Base-by-base conservation (phyloP, 2,329 filamentous ascomycete species). In the Paramyrothecium roridum region DNA sequence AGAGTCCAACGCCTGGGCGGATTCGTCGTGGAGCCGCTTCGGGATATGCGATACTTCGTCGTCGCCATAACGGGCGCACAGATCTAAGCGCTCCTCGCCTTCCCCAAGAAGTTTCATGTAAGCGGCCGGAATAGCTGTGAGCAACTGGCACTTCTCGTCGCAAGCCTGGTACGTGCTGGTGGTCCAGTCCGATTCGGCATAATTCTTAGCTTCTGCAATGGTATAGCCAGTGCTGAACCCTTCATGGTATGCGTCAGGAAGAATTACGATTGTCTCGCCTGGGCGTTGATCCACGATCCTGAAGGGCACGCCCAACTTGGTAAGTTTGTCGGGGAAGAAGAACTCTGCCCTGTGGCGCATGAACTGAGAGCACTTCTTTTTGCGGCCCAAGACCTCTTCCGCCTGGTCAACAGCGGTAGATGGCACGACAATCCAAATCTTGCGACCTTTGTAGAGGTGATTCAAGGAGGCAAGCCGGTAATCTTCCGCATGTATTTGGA, bases 161-260 rank as follows among this genome's bases (percentile, higher is more conserved):
- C 72, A 74, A 12, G 71, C 66, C 54, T 71, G 67, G 52, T 74
- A 74, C 3, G 63, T 66, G 30, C 67, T 66, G 7, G 67, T 67
- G 10, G 61, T 69, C 72, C 72, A 74, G n/a, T 59, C 61, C 12
- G 59, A 57, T 37, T 73, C 72, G 20, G 72, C 72, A 51, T 74
- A 74, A 51, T 74, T 74, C 56, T 73, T 74, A 40, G 72, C 72
- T 54, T 74, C 72, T 3, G 72, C 72, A 48, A 74, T 67, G 40
- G 71, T 74, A 53, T 74, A 74, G 0, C 72, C 72, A n/a, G 71
- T 73, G 60, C 72, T 74, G 56, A 74, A 74, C 2, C 72, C 72
- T 56, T 74, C 70, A 53, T 74, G 72, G 50, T 74, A 74, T 4
- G 72, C 72, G 53, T 74, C 72, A 1, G 72, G 72, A 8, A 74